Percentiles rank a stretch among this genome's conserved stretches.
Evolutionary conservation across 352 stramenopile genomes (phyloP).

Genomic region (Phytophthora fragariaefolia): DNA sequence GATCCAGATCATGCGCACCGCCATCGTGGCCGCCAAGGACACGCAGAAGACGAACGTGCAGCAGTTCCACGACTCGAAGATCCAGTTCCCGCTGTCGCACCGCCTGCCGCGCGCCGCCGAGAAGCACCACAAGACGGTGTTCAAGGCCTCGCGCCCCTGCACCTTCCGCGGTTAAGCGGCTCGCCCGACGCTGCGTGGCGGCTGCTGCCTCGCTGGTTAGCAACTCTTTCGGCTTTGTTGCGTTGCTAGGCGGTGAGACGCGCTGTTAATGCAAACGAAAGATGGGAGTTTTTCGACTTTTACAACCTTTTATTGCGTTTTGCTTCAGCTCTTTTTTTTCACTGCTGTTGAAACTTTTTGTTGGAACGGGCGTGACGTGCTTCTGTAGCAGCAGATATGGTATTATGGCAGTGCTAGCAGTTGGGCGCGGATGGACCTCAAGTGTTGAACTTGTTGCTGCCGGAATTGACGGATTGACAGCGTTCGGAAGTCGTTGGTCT

Average conservation of each 20-base stretch:
- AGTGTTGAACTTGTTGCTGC: slow-evolving; percentile 30
- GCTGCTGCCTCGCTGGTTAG: slow-evolving; percentile 12
- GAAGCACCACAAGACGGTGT: slow-evolving; percentile 97
- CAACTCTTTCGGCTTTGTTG: background rate
- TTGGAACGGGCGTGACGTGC: background rate
- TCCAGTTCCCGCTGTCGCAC: slow-evolving; percentile 99
- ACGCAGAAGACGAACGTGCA: slow-evolving; percentile 96
- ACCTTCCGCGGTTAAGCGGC: slow-evolving; percentile 97
- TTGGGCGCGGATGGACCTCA: slow-evolving; percentile 10
- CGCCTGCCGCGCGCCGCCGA: slow-evolving; percentile 92
- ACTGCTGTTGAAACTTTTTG: background rate
- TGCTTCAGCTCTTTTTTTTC: slow-evolving; percentile 3
- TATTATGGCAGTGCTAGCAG: background rate
- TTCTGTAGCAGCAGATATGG: no score
- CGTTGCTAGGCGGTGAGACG: slow-evolving; percentile 1
- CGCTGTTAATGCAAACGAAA: slow-evolving; percentile 45
- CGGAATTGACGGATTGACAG: slow-evolving; percentile 31
- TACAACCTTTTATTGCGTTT: slow-evolving; percentile 1
- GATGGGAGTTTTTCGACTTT: slow-evolving; percentile 53
- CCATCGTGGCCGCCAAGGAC: slow-evolving; percentile 95
- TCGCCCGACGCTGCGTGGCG: slow-evolving; percentile 10
- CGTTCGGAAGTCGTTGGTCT: slow-evolving; percentile 17
- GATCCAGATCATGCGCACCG: slow-evolving; percentile 99
- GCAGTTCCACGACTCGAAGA: slow-evolving; percentile 97
- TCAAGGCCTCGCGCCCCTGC: slow-evolving; percentile 96